These are phyloP conservation scores for Nevesoporus exiguus DNA, from an alignment of 768 basidiomycete genomes.

Conservation along the genomic window DNA sequence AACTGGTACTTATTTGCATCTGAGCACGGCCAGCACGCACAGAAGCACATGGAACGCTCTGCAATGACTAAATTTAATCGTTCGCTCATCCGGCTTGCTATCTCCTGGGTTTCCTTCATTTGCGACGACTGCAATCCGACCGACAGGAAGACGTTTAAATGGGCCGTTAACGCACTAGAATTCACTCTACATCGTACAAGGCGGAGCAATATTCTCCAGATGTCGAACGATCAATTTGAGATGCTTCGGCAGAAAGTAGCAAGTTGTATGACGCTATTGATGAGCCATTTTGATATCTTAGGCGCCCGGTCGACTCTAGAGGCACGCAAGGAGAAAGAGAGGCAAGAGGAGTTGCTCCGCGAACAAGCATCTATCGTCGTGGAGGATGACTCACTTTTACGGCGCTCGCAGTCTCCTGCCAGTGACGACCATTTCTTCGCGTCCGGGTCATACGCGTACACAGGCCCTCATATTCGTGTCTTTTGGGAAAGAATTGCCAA, in stretches of 20 bases:
- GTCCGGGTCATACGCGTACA: slow-evolving; percentile 40
- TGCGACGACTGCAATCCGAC: slow-evolving; percentile 97
- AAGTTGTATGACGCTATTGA: slow-evolving; percentile 93
- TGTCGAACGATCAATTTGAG: slow-evolving; percentile 86
- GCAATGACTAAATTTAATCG: slow-evolving; percentile 75
- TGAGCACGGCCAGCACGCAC: slow-evolving; percentile 88
- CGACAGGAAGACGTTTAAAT: slow-evolving; percentile 93
- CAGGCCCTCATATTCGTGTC: slow-evolving; percentile 62
- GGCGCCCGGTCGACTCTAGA: slow-evolving; percentile 88
- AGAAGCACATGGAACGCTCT: slow-evolving; percentile 79
- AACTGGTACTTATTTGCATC: slow-evolving; percentile 98
- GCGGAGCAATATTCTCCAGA: slow-evolving; percentile 83
- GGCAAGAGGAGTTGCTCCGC: slow-evolving; percentile 58
- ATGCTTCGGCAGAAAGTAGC: slow-evolving; percentile 89
- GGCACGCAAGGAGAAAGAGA: slow-evolving; percentile 87
- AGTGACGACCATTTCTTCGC: slow-evolving; percentile 32
- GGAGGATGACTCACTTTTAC: slow-evolving; percentile 48
- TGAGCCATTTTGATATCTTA: slow-evolving; percentile 96
- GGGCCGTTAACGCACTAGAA: slow-evolving; percentile 95
- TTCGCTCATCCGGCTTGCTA: slow-evolving; percentile 83
- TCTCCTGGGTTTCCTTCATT: slow-evolving; percentile 98
- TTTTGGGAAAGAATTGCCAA: slow-evolving; percentile 72
- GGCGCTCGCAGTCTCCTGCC: slow-evolving; percentile 38
- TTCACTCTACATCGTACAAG: slow-evolving; percentile 86
- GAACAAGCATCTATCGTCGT: slow-evolving; percentile 50